Evolutionary conservation across 2,329 filamentous ascomycete species (phyloP).

Genomic region (Tolypocladium tundrense): DNA sequence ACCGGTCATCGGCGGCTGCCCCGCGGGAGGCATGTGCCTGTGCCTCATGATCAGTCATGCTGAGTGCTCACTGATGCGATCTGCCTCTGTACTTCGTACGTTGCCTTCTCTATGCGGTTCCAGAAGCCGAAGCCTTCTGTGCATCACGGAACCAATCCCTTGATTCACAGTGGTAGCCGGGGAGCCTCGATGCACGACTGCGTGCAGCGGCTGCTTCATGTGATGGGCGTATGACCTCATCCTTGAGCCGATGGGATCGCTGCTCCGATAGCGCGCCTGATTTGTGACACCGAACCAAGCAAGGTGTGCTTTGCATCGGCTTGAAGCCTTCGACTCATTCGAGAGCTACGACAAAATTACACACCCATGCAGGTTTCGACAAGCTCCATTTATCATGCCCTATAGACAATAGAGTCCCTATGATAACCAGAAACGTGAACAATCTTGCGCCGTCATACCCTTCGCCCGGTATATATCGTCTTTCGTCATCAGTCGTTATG

Average conservation of each 20-base stretch:
- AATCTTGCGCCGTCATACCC: not conserved
- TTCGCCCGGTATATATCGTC: not conserved
- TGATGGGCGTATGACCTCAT: not conserved
- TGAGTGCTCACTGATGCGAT: not conserved
- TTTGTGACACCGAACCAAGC: not conserved
- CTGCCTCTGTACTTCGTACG: not conserved
- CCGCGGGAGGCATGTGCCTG: not conserved
- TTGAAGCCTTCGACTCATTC: not conserved
- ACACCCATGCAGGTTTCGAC: not conserved
- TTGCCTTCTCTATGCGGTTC: not conserved
- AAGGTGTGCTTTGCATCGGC: not conserved
- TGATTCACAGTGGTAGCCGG: not conserved
- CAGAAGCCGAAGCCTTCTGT: not conserved
- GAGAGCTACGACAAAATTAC: not conserved
- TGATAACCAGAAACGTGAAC: not conserved
- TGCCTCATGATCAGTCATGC: not conserved
- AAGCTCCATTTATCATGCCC: not conserved
- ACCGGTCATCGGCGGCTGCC: not conserved
- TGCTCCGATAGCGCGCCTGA: not conserved
- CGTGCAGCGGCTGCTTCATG: not conserved
- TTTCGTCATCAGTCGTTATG: not conserved
- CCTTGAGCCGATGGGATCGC: not conserved
- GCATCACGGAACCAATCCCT: not conserved
- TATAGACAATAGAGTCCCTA: not conserved
- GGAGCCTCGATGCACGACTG: not conserved